Conservation (phyloP, 768 basidiomycete species). For the Fomitopsis serialis region DNA sequence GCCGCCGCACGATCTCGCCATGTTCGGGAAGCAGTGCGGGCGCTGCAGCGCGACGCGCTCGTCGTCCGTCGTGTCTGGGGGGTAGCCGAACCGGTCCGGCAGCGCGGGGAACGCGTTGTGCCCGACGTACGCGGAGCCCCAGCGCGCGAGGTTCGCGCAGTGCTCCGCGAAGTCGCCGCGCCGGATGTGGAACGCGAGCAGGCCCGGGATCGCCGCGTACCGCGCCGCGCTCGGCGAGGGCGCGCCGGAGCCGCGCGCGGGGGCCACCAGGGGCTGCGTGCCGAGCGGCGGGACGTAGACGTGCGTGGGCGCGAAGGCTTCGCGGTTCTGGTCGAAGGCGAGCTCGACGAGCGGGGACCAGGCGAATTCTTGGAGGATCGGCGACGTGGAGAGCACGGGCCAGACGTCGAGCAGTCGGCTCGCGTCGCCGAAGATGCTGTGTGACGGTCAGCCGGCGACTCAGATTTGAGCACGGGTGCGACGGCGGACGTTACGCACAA, state of each 20-base stretch:
- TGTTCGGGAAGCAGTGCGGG: slow-evolving; percentile 48
- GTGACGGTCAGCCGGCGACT: no score
- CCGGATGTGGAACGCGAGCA: slow-evolving; percentile 53
- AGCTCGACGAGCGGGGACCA: slow-evolving; percentile 19
- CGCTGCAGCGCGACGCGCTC: slow-evolving; percentile 28
- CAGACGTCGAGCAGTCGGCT: slow-evolving; percentile 10
- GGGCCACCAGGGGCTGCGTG: background rate
- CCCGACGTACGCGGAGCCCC: slow-evolving; percentile 37
- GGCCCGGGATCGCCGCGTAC: slow-evolving; percentile 35
- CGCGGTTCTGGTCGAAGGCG: slow-evolving; percentile 18
- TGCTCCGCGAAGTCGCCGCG: slow-evolving; percentile 52
- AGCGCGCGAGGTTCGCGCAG: slow-evolving; percentile 37
- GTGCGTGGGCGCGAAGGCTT: slow-evolving; percentile 8
- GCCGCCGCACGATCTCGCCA: slow-evolving; percentile 45
- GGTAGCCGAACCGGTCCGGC: slow-evolving; percentile 37
- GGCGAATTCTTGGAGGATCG: slow-evolving; percentile 15
- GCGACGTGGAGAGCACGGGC: slow-evolving; percentile 10
- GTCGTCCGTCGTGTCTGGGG: slow-evolving; percentile 11
- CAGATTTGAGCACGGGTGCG: background rate
- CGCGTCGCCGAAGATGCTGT: slow-evolving; percentile 10
- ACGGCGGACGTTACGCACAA: slow-evolving; percentile 18
- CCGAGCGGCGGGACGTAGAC: slow-evolving; percentile 8
- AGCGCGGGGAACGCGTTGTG: slow-evolving; percentile 51
- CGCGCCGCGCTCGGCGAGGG: slow-evolving; percentile 6
- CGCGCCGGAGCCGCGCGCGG: no score